phyloP scores from a whole-genome alignment of 495 filamentous ascomycete genomes.

The Margaritispora aquatica region DNA sequence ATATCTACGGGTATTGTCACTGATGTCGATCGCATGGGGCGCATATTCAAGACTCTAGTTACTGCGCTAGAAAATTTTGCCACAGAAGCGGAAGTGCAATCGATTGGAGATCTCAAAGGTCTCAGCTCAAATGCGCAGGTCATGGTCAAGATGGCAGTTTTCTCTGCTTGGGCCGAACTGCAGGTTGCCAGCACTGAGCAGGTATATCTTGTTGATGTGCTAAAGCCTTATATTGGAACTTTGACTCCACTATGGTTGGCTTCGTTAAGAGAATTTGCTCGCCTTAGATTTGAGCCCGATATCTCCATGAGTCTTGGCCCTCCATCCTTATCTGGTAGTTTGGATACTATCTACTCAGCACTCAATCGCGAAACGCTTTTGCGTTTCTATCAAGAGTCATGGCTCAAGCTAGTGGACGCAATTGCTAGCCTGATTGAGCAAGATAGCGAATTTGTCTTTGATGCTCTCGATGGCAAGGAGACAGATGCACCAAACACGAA shows the following conservation, averaged over 20 bases:
- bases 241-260: constrained; percentile 91
- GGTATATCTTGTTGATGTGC: constrained; percentile 77
- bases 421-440: constrained; percentile 97
- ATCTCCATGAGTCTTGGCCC: constrained; percentile 83
- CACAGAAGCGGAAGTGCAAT: constrained; percentile 71
- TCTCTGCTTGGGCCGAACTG: constrained; percentile 97
- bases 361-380: constrained; percentile 90
- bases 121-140: constrained; percentile 94
- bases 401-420: constrained; percentile 93
- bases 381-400: constrained; percentile 95
- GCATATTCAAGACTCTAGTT: constrained; percentile 89
- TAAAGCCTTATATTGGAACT: constrained; percentile 83
- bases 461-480: constrained; percentile 86
- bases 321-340: constrained; percentile 63
- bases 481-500: constrained; percentile 42
- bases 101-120: constrained; percentile 88
- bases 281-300: constrained; percentile 91
- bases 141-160: constrained; percentile 96
- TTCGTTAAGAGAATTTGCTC: constrained; percentile 88
- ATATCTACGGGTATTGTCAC: constrained; percentile 96
- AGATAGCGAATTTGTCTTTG: constrained; percentile 95
- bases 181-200: constrained; percentile 95
- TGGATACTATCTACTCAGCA: constrained; percentile 89
- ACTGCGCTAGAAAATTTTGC: constrained; percentile 90
- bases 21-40: constrained; percentile 95